These are phyloP conservation scores for Leccinum arenicola DNA, from an alignment of 768 basidiomycete species.

Conservation along the genomic window DNA sequence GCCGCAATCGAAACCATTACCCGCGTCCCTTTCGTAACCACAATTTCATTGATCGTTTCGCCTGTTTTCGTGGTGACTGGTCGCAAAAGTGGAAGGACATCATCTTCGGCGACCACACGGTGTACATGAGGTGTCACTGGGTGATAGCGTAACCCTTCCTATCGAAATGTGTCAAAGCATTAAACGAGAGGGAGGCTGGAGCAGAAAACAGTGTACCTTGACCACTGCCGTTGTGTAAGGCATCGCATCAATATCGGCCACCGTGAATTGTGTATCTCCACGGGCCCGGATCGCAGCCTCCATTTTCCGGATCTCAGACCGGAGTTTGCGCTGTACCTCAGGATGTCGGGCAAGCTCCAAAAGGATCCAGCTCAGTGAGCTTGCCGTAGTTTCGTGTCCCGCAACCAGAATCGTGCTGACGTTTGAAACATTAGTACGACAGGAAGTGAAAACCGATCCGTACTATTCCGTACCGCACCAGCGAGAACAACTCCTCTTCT, in stretches of 20 bases:
- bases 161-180: conserved; percentile 16
- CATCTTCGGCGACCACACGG: conserved; percentile 49
- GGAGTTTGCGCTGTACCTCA: conserved; percentile 56
- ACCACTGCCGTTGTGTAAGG: conserved; percentile 40
- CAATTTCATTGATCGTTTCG: conserved; percentile 39
- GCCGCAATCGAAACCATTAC: conserved; percentile 47
- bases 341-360: conserved; percentile 59
- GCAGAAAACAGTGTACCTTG: conserved; percentile 18
- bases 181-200: conserved; percentile 4
- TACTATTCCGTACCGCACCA: conserved; percentile 15
- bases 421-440: not conserved
- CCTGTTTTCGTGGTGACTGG: conserved; percentile 49
- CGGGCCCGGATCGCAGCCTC: conserved; percentile 11
- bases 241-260: conserved; percentile 52
- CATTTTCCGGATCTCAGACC: conserved; percentile 29
- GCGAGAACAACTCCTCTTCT: conserved; percentile 15
- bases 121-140: conserved; percentile 51
- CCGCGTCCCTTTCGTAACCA: conserved; percentile 47
- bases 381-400: conserved; percentile 63
- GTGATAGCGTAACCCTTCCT: conserved; percentile 49
- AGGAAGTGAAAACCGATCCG: not conserved
- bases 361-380: conserved; percentile 57
- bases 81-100: conserved; percentile 55
- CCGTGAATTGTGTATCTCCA: conserved; percentile 11
- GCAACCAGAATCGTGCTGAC: conserved; percentile 47